A percentile compares a stretch with the other conserved stretches of the same genome.
phyloP scores from a whole-genome alignment of 2,329 filamentous ascomycete genomes.

The Amauroascus verrucosus region DNA sequence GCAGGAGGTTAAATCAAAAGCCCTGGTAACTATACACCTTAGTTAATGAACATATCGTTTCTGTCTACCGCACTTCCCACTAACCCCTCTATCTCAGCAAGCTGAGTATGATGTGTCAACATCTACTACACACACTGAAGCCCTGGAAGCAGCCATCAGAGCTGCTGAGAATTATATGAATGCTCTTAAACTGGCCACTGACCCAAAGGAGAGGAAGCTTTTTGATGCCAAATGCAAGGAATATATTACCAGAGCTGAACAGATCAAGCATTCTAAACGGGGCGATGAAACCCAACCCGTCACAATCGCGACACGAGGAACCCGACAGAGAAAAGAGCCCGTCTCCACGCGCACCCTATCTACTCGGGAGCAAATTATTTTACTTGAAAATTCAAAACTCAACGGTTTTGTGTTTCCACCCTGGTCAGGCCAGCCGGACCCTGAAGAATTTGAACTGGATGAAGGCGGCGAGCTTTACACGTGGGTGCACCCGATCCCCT shows the following conservation, averaged over 20 bases:
- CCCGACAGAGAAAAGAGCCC: constrained; percentile 36
- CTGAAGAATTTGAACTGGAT: constrained; percentile 50
- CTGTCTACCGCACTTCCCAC: not conserved
- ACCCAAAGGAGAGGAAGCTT: constrained; percentile 53
- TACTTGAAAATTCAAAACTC: constrained; percentile 66
- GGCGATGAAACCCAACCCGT: not conserved
- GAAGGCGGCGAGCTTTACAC: constrained; percentile 48
- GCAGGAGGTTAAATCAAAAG: constrained; percentile 10
- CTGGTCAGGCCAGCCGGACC: constrained; percentile 58
- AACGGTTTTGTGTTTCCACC: constrained; percentile 77
- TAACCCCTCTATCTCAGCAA: constrained; percentile 12
- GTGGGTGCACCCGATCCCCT: constrained; percentile 36
- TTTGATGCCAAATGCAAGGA: constrained; percentile 59
- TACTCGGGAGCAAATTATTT: constrained; percentile 62
- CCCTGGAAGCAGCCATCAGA: constrained; percentile 63
- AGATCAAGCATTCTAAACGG: constrained; percentile 50
- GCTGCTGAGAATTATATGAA: constrained; percentile 75
- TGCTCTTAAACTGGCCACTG: constrained; percentile 54
- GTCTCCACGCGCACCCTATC: constrained; percentile 51
- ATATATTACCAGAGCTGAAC: constrained; percentile 62
- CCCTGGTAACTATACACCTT: constrained; percentile 10
- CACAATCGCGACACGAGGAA: not conserved
- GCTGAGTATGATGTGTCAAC: constrained; percentile 31
- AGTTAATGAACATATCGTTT: not conserved
- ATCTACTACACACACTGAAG: constrained; percentile 49